These are phyloP conservation scores for Theileria parva DNA, from an alignment of 169 alveolate species.

Conservation along the genomic window DNA sequence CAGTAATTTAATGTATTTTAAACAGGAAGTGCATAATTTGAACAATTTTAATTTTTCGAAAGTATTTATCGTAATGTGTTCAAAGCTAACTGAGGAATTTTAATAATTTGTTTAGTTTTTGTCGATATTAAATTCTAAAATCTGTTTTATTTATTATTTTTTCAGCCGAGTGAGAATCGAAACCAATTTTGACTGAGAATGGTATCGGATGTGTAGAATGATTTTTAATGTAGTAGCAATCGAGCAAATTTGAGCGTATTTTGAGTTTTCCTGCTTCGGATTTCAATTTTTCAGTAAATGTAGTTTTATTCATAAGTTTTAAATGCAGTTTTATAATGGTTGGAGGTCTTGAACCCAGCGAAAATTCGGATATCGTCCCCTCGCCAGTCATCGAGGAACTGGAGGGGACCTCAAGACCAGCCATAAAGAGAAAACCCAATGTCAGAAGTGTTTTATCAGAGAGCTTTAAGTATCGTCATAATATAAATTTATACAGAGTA, in stretches of 20 bases:
- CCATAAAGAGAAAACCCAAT: background rate
- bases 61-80: background rate
- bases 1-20: background rate
- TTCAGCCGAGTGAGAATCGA: background rate
- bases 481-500: background rate
- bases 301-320: background rate
- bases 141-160: background rate
- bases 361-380: background rate
- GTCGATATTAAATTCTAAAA: background rate
- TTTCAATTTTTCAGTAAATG: background rate
- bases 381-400: background rate
- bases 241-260: background rate
- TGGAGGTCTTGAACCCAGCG: slow-evolving; percentile 1
- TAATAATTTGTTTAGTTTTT: background rate
- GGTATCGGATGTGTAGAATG: slow-evolving; percentile 3
- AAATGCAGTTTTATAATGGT: slow-evolving; percentile 20
- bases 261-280: background rate
- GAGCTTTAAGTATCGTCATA: slow-evolving; percentile 15
- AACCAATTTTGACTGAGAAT: background rate
- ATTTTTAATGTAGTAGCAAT: slow-evolving; percentile 2
- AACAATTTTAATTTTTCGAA: background rate
- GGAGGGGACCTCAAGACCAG: background rate
- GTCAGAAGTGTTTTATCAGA: background rate
- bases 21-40: slow-evolving; percentile 15
- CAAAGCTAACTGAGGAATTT: background rate